These are phyloP conservation scores for Yamadazyma phyllophila DNA, from an alignment of 805 yeast species.

Conservation along the genomic window DNA sequence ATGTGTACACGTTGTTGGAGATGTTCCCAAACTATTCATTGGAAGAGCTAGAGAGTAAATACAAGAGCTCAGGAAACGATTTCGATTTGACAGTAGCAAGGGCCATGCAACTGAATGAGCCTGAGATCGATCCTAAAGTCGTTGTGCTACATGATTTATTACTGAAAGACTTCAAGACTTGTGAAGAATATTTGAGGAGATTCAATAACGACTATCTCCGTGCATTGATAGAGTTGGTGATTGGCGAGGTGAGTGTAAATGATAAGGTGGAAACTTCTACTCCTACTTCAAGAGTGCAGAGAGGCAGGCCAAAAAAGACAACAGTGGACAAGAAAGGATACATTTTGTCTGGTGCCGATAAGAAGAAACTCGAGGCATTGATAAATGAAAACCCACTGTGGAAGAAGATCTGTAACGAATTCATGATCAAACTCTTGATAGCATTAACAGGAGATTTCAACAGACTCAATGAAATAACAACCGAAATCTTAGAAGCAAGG, in stretches of 20 bases:
- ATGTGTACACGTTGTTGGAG: slow-evolving; percentile 5
- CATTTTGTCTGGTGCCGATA: background rate
- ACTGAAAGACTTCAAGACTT: background rate
- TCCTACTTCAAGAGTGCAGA: background rate
- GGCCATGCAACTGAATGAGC: background rate
- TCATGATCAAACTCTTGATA: slow-evolving; percentile 9
- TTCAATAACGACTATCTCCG: slow-evolving; percentile 6
- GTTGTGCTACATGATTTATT: background rate
- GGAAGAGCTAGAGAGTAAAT: background rate
- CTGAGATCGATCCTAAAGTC: slow-evolving; percentile 22
- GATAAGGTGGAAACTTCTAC: background rate
- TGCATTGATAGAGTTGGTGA: slow-evolving; percentile 8
- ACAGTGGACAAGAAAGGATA: background rate
- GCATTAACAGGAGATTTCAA: slow-evolving; percentile 8
- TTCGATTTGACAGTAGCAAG: slow-evolving; percentile 1
- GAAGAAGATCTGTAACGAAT: slow-evolving; percentile 1
- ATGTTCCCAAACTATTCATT: background rate
- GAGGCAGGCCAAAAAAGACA: slow-evolving; percentile 1
- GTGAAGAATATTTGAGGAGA: background rate
- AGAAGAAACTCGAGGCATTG: slow-evolving; percentile 4
- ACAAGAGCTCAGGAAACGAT: background rate
- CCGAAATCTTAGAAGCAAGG: slow-evolving; percentile 5
- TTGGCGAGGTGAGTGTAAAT: background rate
- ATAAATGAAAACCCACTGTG: background rate
- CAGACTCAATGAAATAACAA: slow-evolving; percentile 2